A percentile compares a stretch with the other conserved stretches of the same genome.
phyloP scores from a whole-genome alignment of 176 grass and related monocot species.

The Bromus sterilis region DNA sequence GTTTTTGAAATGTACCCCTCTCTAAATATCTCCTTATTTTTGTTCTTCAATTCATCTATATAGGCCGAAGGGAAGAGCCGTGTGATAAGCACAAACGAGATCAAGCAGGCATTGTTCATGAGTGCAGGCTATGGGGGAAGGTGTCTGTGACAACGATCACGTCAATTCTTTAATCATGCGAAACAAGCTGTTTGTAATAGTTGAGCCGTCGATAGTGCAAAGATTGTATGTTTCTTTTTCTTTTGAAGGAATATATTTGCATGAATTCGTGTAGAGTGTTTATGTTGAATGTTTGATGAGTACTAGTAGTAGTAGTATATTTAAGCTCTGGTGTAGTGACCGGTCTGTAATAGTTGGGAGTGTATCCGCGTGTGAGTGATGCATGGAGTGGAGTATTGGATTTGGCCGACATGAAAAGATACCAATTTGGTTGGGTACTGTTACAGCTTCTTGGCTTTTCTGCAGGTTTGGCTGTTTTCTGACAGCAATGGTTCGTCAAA shows the following conservation, averaged over 20 bases:
- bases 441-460: background rate
- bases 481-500: constrained; percentile 10
- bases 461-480: constrained; percentile 17
- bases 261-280: background rate
- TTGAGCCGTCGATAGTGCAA: too few relatives aligned
- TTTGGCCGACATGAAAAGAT: constrained; percentile 18
- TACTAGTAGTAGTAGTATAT: background rate
- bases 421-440: background rate
- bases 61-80: constrained; percentile 50
- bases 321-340: background rate
- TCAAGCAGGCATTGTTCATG: constrained; percentile 78
- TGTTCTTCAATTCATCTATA: too few relatives aligned
- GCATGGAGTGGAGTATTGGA: background rate
- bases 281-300: background rate
- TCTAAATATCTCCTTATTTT: too few relatives aligned
- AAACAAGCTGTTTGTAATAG: background rate
- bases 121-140: constrained; percentile 73
- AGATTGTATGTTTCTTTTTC: too few relatives aligned
- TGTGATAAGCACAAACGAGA: constrained; percentile 54
- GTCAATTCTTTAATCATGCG: background rate
- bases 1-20: too few relatives aligned
- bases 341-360: background rate
- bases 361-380: background rate
- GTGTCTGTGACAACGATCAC: constrained; percentile 24
- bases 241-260: too few relatives aligned